phyloP scores from a whole-genome alignment of 768 basidiomycete genomes.

The Suillus ampliporus region DNA sequence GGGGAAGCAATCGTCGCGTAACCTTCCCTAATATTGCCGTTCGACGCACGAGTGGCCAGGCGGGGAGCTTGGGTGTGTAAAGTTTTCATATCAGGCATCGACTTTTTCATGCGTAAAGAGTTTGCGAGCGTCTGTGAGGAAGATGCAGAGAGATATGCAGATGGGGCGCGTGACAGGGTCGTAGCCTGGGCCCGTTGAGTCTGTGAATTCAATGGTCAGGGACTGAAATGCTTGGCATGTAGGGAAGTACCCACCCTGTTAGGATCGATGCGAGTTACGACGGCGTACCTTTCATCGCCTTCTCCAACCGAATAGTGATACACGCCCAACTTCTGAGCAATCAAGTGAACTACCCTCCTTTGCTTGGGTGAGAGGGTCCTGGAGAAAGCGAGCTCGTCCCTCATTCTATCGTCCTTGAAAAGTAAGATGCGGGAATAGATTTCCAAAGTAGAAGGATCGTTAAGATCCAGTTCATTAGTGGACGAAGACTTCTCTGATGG shows the following conservation, averaged over 20 bases:
- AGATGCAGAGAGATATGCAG: slow-evolving; percentile 73
- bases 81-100: slow-evolving; percentile 97
- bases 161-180: slow-evolving; percentile 82
- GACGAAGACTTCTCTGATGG: slow-evolving; percentile 65
- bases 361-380: slow-evolving; percentile 83
- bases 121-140: slow-evolving; percentile 47
- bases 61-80: slow-evolving; percentile 81
- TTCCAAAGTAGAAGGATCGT: slow-evolving; percentile 94
- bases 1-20: slow-evolving; percentile 89
- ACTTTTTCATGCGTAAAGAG: slow-evolving; percentile 90
- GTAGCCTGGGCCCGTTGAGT: slow-evolving; percentile 49
- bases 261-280: slow-evolving; percentile 90
- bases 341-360: slow-evolving; percentile 90
- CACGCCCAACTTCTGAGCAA: slow-evolving; percentile 95
- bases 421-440: slow-evolving; percentile 96
- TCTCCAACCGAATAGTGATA: slow-evolving; percentile 94
- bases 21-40: slow-evolving; percentile 86
- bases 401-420: slow-evolving; percentile 98
- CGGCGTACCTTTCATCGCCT: slow-evolving; percentile 91
- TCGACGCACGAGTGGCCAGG: slow-evolving; percentile 79
- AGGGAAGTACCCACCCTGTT: slow-evolving; percentile 61
- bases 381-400: slow-evolving; percentile 98
- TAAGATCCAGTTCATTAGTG: slow-evolving; percentile 86
- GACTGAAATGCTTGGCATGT: slow-evolving; percentile 17
- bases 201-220: slow-evolving; percentile 12